phyloP scores from a whole-genome alignment of 805 yeast species.

The Saccharomycopsis capsularis region DNA sequence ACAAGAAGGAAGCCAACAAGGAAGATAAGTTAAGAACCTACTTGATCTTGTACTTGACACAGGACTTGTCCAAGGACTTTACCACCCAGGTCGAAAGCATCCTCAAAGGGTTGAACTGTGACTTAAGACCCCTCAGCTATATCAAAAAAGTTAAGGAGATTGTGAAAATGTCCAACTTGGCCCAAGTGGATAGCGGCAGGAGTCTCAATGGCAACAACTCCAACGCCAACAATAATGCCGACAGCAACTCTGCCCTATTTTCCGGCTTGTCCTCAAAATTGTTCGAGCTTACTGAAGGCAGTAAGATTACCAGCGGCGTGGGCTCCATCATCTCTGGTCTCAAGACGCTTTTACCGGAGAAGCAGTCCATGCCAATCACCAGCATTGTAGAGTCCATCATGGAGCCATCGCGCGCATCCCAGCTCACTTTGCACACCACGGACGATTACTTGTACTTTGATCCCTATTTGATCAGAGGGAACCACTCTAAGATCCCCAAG shows the following conservation, averaged over 20 bases:
- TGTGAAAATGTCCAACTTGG: conserved; percentile 44
- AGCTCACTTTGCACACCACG: conserved; percentile 59
- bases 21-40: conserved; percentile 84
- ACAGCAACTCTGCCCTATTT: conserved; percentile 46
- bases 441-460: conserved; percentile 90
- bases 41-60: conserved; percentile 60
- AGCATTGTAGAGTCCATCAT: conserved; percentile 85
- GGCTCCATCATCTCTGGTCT: conserved; percentile 85
- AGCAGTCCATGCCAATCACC: conserved; percentile 82
- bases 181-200: conserved; percentile 30
- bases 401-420: conserved; percentile 68
- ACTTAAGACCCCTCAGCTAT: conserved; percentile 60
- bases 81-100: conserved; percentile 55
- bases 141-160: conserved; percentile 77
- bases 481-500: conserved; percentile 82
- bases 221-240: conserved; percentile 24
- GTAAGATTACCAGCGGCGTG: conserved; percentile 74
- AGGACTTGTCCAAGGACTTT: conserved; percentile 43
- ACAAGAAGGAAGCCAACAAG: conserved; percentile 41
- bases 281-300: conserved; percentile 73
- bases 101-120: conserved; percentile 51
- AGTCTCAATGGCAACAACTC: conserved; percentile 25
- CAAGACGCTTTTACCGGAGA: conserved; percentile 80
- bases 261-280: conserved; percentile 69
- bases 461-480: conserved; percentile 80